Evolutionary conservation across 2,329 filamentous ascomycete species (phyloP).

Genomic region (Coniosporium tulheliwenetii): DNA sequence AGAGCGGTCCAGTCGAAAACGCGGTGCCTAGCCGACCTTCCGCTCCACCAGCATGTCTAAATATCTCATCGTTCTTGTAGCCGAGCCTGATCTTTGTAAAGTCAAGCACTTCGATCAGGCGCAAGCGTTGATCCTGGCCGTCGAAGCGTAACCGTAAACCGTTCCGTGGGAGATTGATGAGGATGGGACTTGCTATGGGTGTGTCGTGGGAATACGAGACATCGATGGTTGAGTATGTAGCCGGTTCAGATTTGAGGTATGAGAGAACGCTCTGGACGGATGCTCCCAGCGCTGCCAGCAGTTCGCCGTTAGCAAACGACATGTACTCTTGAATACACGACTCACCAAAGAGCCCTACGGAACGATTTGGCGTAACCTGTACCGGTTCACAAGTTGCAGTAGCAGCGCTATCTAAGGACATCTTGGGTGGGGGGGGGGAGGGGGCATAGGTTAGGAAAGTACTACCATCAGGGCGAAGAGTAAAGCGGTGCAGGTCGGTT

Average conservation of each 20-base stretch:
- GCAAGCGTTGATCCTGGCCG: constrained; percentile 77
- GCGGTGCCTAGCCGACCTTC: too few relatives aligned
- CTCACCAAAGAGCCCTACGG: too few relatives aligned
- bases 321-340: too few relatives aligned
- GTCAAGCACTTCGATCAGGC: constrained; percentile 80
- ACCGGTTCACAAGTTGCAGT: too few relatives aligned
- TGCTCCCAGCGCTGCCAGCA: constrained; percentile 58
- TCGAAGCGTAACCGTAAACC: constrained; percentile 86
- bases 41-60: constrained; percentile 4
- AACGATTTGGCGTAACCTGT: too few relatives aligned
- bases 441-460: too few relatives aligned
- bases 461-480: too few relatives aligned
- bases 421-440: too few relatives aligned
- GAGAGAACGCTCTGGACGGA: constrained; percentile 83
- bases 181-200: constrained; percentile 60
- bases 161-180: constrained; percentile 65
- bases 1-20: constrained; percentile 8
- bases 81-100: constrained; percentile 73
- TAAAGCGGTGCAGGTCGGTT: too few relatives aligned
- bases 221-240: constrained; percentile 68
- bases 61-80: constrained; percentile 66
- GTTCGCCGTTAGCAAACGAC: too few relatives aligned
- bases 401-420: too few relatives aligned
- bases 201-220: constrained; percentile 61
- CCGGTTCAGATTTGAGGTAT: constrained; percentile 74